phyloP scores from a whole-genome alignment of 1,139 yeast genomes.

The Sugiyamaella novakii region DNA sequence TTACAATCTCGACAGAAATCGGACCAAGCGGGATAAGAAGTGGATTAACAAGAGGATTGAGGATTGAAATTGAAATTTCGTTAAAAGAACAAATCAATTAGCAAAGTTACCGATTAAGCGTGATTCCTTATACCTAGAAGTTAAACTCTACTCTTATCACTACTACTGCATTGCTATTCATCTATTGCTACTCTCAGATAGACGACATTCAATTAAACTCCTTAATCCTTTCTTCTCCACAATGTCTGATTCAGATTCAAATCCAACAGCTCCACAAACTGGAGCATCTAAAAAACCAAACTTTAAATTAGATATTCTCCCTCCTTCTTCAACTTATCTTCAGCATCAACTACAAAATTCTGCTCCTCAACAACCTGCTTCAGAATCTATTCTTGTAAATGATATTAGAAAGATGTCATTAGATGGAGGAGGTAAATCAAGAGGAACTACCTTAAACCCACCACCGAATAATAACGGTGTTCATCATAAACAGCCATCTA shows the following conservation, averaged over 20 bases:
- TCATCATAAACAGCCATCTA: slow-evolving; percentile 61
- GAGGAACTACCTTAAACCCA: neutral
- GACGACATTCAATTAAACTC: neutral
- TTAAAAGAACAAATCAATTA: no score
- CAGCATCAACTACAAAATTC: slow-evolving; percentile 13
- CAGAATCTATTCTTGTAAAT: slow-evolving; percentile 28
- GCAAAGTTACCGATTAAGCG: no score
- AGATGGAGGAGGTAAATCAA: slow-evolving; percentile 10
- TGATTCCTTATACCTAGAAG: no score
- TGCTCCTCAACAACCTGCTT: slow-evolving; percentile 7
- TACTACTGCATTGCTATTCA: neutral
- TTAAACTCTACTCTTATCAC: no score
- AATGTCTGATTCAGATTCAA: neutral
- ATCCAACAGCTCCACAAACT: neutral
- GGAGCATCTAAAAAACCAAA: no score
- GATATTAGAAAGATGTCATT: slow-evolving; percentile 16
- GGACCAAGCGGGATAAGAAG: no score
- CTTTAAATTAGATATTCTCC: slow-evolving; percentile 20
- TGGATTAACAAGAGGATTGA: no score
- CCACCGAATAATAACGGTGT: slow-evolving; percentile 49
- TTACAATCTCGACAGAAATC: no score
- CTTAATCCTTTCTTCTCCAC: neutral
- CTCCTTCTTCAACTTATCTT: slow-evolving; percentile 16
- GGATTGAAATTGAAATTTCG: no score
- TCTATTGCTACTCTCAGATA: neutral